Evolutionary conservation across 768 basidiomycete species (phyloP), one percentile per base, ranked within the genome.

Genomic region (Nidularia sp.): DNA sequence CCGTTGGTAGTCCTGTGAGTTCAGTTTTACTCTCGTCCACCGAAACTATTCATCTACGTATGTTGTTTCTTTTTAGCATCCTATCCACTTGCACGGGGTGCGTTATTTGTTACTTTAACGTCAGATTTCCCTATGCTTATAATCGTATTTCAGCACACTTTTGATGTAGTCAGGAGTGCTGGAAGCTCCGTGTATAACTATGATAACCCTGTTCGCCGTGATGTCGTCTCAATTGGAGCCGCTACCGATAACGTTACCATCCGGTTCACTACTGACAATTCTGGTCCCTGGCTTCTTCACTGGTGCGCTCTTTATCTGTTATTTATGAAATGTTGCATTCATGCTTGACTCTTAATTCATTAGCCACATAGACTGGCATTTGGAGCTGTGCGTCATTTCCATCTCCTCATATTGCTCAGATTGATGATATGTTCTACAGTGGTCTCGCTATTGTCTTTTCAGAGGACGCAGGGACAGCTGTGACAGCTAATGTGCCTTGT

Each of bases 191-290:
- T 18, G 18, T 18, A 18, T 18, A 18, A 18, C 18, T 18, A 63
- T 50, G 44, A 56, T 5, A 61, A 71, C 53, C 69, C 70, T 2
- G 63, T 70, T 5, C 59, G 61, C 1, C 66, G 71, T 4, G 70
- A 72, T 45, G 61, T 62, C 9, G 70, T 71, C 7, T 63, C 54
- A 45, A 68, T 65, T 1, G 55, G 54, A n/a, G 53, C 56, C 6
- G 54, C 59, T 7, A 55, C 56, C 6, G 66, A 66, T 31, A 57
- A 61, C 33, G 60, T 77, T n/a, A 77, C 75, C 2, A 71, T 86
- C 49, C 75, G 83, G 18, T 86, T 83, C 70, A 61, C 67, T 10
- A 81, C 85, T 2, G 81, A 85, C 58, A 86, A 86, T 62, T 76
- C 82, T 0, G 84, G 84, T n/a, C 76, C 75, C 1, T 79, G 78